Conservation (phyloP, 306 rosid species). For the Coriaria nepalensis region DNA sequence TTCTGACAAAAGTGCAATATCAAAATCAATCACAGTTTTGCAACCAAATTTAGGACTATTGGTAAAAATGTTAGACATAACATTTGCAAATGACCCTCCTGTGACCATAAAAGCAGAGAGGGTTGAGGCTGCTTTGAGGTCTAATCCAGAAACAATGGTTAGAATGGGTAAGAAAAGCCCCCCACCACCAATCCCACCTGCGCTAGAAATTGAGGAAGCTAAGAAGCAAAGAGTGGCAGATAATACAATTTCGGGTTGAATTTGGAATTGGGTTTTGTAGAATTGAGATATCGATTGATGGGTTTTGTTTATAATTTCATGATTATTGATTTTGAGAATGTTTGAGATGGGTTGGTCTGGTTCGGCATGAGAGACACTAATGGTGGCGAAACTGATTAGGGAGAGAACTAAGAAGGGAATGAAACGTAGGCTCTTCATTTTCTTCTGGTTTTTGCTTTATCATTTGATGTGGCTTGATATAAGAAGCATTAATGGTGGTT, state of each 20-base stretch:
- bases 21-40: constrained; percentile 44
- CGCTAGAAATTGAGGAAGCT: constrained; percentile 70
- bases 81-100: constrained; percentile 77
- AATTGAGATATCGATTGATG: constrained; percentile 16
- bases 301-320: constrained; percentile 12
- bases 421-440: constrained; percentile 20
- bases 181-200: constrained; percentile 84
- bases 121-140: constrained; percentile 73
- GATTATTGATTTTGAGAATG: constrained; percentile 13
- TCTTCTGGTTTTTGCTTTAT: background rate
- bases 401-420: constrained; percentile 18
- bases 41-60: constrained; percentile 32
- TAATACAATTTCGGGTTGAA: constrained; percentile 23
- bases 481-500: too few relatives aligned
- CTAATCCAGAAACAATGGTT: constrained; percentile 47
- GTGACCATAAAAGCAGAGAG: constrained; percentile 91
- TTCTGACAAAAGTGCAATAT: constrained; percentile 62
- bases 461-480: too few relatives aligned
- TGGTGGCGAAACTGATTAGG: constrained; percentile 16
- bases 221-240: constrained; percentile 45
- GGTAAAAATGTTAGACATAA: constrained; percentile 33
- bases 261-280: constrained; percentile 20
- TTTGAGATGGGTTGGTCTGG: constrained; percentile 30
- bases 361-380: constrained; percentile 37
- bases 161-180: constrained; percentile 70